Evolutionary conservation across 2,329 filamentous ascomycete species (phyloP).

Genomic region (Talaromyces albobiverticillius): DNA sequence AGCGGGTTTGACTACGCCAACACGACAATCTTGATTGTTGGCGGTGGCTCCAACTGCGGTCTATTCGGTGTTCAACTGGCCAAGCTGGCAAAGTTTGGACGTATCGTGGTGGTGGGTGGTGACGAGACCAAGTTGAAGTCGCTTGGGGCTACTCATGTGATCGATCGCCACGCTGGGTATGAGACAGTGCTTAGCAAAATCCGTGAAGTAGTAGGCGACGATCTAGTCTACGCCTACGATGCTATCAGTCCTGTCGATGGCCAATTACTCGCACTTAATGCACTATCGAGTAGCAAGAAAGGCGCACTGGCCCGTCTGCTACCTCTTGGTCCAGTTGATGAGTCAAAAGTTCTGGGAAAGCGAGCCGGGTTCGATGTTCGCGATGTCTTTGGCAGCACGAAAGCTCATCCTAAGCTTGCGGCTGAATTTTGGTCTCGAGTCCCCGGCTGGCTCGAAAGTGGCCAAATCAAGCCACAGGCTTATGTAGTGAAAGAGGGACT

Average conservation of each 20-base stretch:
- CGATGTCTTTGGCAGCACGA: conserved; percentile 25
- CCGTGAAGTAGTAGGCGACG: conserved; percentile 36
- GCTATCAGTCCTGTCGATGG: conserved; percentile 25
- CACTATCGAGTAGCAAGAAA: conserved; percentile 35
- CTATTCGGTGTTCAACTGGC: conserved; percentile 24
- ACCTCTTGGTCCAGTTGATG: conserved; percentile 23
- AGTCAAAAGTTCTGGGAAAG: conserved; percentile 28
- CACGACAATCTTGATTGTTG: conserved; percentile 23
- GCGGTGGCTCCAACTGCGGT: conserved; percentile 24
- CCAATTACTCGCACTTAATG: conserved; percentile 30
- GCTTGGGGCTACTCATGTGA: conserved; percentile 41
- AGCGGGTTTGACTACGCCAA: conserved; percentile 9
- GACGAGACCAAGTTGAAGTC: conserved; percentile 28
- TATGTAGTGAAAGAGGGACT: conserved; percentile 34
- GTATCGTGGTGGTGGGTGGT: conserved; percentile 37
- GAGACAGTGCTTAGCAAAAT: conserved; percentile 29
- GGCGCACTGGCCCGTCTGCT: conserved; percentile 29
- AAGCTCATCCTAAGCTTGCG: conserved; percentile 27
- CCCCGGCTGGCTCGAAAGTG: conserved; percentile 26
- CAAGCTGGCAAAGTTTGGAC: conserved; percentile 33
- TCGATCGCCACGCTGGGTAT: conserved; percentile 38
- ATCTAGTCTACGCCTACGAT: conserved; percentile 39
- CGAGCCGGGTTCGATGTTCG: conserved; percentile 30
- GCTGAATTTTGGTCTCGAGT: conserved; percentile 31
- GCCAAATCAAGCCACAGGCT: conserved; percentile 28